Base-by-base conservation (phyloP, 2,329 filamentous ascomycete genomes). In the Lasiodiplodia hormozganensis region DNA sequence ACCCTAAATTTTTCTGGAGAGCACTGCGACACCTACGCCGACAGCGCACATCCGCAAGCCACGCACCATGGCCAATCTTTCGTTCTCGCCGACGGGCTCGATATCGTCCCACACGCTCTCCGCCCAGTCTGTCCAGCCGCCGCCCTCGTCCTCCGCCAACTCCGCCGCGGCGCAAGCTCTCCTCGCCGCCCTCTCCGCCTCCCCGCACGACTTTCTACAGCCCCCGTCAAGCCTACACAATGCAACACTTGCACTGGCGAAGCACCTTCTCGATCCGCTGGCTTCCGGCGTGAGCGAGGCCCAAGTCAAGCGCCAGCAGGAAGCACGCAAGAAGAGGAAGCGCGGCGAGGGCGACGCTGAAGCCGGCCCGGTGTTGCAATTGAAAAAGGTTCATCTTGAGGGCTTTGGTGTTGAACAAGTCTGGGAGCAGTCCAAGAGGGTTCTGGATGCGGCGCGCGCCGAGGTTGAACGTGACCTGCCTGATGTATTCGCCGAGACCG, bases 391-490 rank as follows among this genome's bases (percentile, higher is more conserved):
- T 18, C 92, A 97, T 77, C 84, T 93, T 7, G 89, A 97, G 68
- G 96, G 95, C 0, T 97, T 98, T 73, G 92, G 92, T 74, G 90
- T 92, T 12, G 88, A 90, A 23, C 95, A 98, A 80, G 90, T 99
- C 53, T 99, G 95, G 92, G 93, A 97, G 79, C 96, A 99, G 82
- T 92, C 93, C 10, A 90, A 90, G 75, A 89, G 92, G 74, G 93
- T 98, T 23, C 89, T 98, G 68, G 86, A 91, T 70, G 87, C 89
- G 57, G 81, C 89, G 7, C 82, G 82, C 53, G 79, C 82, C 21
- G 85, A 90, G 74, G 82, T 87, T 3, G 84, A 87, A 73, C 80
- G 76, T 72, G 84, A 78, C 40, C 78, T 85, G 53, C 80, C 78
- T 60, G 79, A 79, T 18, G 70, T 67, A 21, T 73, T 76, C 25